Base-by-base conservation (phyloP, 345 rosid genomes). In the Populus tremula region DNA sequence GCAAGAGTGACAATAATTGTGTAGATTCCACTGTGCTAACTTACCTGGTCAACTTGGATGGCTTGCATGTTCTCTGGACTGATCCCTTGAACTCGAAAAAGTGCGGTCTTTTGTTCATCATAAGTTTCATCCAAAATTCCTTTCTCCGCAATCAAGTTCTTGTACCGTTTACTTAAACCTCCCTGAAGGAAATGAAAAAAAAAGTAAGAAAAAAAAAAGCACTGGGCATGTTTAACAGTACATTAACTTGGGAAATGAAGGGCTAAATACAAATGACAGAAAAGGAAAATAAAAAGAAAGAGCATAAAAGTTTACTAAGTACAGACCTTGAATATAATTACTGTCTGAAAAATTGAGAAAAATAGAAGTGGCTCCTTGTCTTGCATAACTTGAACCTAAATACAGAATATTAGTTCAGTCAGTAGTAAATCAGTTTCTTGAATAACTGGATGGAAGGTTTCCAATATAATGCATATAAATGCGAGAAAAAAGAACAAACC, bases 21-120 rank as follows among this genome's bases (percentile, higher is more conserved):
- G 69, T 59, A 56, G 74, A 68, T 74, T 50, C 65, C 65, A 65
- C 72, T 72, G 21, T 43, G 61, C 67, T 41, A 81, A 86, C 88
- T 82, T 87, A 90, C 98, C 67, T 62, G 86, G 79, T 90, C 85
- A 76, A 92, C 94, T 87, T 94, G 97, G 81, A 92, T 85, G 36
- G 96, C 98, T 86, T 92, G 98, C 96, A 92, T 87, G 80, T 84
- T 89, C 71, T 76, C 79, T 41, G 88, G 84, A 78, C 84, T 81
- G 69, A 86, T 88, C 76, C 97, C 96, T 80, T 91, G 93, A 79
- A 94, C 86, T 70, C 90, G 93, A 79, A 91, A 92, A 67, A 94
- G 90, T 43, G 94, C 89, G 1, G 80, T 72, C 80, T 81, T 85
- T 69, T 73, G 79, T 71, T 80, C 91, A 79, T 82, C 77, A 74